phyloP scores from a whole-genome alignment of 768 basidiomycete genomes.

The Agrocybe chaxingu region DNA sequence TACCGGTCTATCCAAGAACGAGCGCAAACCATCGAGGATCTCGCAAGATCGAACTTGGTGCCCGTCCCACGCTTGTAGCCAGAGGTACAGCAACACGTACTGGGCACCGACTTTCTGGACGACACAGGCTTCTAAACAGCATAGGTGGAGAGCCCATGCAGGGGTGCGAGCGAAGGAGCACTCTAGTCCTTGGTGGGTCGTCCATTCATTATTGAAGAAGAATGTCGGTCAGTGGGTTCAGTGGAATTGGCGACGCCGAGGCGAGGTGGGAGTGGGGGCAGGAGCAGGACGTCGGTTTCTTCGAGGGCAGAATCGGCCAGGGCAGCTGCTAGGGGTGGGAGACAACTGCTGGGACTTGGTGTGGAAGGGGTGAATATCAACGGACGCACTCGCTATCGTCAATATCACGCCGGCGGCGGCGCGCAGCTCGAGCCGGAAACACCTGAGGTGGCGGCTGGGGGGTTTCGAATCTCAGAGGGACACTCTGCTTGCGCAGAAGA shows the following conservation, averaged over 20 bases:
- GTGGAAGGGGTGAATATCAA: conserved; percentile 16
- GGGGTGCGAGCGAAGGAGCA: background rate
- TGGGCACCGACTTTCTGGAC: conserved; percentile 10
- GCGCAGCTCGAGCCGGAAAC: background rate
- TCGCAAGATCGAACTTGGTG: conserved; percentile 48
- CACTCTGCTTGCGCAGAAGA: conserved; percentile 54
- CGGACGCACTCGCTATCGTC: conserved; percentile 5
- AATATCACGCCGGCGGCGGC: too few species aligned
- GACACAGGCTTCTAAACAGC: background rate
- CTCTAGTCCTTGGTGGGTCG: conserved; percentile 5
- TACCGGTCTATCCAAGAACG: conserved; percentile 50
- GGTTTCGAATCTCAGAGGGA: conserved; percentile 33
- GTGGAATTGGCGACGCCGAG: conserved; percentile 5
- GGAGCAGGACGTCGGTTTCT: background rate
- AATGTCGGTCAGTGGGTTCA: conserved; percentile 11
- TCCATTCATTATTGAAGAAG: conserved; percentile 1
- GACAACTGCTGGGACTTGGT: conserved; percentile 1
- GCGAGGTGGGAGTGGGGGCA: conserved; percentile 2
- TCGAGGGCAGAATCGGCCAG: conserved; percentile 8
- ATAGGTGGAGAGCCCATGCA: too few species aligned
- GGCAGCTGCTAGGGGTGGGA: conserved; percentile 1
- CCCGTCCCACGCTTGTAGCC: conserved; percentile 1
- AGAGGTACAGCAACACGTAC: background rate
- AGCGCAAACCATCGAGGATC: conserved; percentile 61
- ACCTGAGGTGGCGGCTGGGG: conserved; percentile 14